Evolutionary conservation across 2,329 filamentous ascomycete species (phyloP), one percentile per base, ranked within the genome.

Genomic region (Colletotrichum spaethianum): DNA sequence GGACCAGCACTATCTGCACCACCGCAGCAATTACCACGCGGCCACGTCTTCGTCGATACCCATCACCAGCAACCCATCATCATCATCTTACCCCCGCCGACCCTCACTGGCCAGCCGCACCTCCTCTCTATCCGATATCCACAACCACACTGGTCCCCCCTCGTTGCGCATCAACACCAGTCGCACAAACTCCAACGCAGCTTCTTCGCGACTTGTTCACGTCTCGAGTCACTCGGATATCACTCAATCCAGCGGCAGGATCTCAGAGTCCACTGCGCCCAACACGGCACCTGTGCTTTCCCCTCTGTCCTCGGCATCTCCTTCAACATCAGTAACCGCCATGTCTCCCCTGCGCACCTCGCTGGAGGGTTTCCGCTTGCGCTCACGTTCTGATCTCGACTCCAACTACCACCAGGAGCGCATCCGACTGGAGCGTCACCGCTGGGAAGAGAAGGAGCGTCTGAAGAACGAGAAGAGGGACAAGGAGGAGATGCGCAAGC

Each of bases 401-500:
- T 86, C 87, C 7, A 84, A 82, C 16, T 74, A 72, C 33, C 87
- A 88, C 36, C 83, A 86, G 62, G 89, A 91, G 73, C 87, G 89
- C 52, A 87, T 92, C 42, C 86, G 88, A 55, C 87, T 88, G 76
- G 90, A 89, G 4, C 89, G 90, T 64, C 88, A 88, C 75, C 90
- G 89, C 76, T 92, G 92, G 73, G 86, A 91, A 77, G 87, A 90
- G 77, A 89, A 88, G 77, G 89, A 92, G 79, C 84, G 84, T 20
- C 83, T 83, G 64, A 92, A 92, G 80, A 87, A 91, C 44, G 90
- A 91, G 77, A 91, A 91, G 77, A 89, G 89, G 60, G 89, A 87
- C 20, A 86, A 87, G 16, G 88, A 91, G 75, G 86, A 90, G 82
- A 84, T 88, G 69, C 85, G 85, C 74, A 89, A 88, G 72, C 85